Evolutionary conservation across 164 flowering plant species (phyloP).

Genomic region (Kingdonia uniflora): DNA sequence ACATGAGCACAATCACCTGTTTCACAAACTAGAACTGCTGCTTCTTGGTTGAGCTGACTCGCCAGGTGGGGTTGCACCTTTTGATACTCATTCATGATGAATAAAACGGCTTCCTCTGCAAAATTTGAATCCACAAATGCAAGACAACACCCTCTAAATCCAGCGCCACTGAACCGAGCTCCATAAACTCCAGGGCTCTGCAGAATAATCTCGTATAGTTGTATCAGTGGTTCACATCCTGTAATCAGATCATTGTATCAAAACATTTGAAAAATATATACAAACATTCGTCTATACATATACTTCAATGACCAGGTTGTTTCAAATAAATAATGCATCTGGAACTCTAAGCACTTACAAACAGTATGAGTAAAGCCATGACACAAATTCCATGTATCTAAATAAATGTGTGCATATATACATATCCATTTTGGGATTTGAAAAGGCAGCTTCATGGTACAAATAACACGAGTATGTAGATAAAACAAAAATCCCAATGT

Average conservation of each 20-base stretch:
- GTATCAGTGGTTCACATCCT: slow-evolving; percentile 24
- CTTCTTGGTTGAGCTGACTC: slow-evolving; percentile 28
- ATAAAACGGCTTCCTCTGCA: slow-evolving; percentile 61
- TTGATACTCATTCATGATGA: slow-evolving; percentile 45
- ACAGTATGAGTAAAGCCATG: no score
- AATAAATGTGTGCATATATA: no score
- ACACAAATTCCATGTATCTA: no score
- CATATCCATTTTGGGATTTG: no score
- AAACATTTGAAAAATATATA: background rate
- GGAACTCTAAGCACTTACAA: no score
- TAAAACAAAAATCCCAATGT: no score
- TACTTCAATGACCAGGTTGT: no score
- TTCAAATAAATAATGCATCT: no score
- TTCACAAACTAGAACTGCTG: slow-evolving; percentile 62
- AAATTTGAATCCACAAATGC: slow-evolving; percentile 58
- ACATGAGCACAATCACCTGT: slow-evolving; percentile 67
- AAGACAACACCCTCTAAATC: slow-evolving; percentile 87
- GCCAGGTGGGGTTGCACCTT: slow-evolving; percentile 58
- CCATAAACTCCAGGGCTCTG: slow-evolving; percentile 76
- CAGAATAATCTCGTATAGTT: slow-evolving; percentile 56
- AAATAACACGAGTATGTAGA: no score
- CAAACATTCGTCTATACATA: no score
- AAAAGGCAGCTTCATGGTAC: no score
- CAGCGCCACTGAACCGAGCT: slow-evolving; percentile 93
- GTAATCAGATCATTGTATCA: background rate